Evolutionary conservation across 306 rosid species (phyloP).

Genomic region (Glycyrrhiza uralensis): DNA sequence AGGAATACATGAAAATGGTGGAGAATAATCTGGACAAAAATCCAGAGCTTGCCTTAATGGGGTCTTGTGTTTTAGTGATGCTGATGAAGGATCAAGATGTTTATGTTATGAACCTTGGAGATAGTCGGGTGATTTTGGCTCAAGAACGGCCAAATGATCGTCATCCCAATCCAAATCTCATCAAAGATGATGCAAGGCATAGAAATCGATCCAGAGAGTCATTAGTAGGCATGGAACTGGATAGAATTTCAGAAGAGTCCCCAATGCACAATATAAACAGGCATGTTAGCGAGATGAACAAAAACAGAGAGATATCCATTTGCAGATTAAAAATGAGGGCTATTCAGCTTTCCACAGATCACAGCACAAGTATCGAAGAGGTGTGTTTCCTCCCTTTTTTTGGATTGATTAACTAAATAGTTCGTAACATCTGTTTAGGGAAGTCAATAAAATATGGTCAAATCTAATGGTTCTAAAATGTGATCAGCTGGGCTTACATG

Average conservation of each 20-base stretch:
- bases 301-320: slow-evolving; percentile 48
- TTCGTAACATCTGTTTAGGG: neutral
- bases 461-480: neutral
- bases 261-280: slow-evolving; percentile 50
- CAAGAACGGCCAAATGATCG: slow-evolving; percentile 60
- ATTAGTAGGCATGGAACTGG: slow-evolving; percentile 56
- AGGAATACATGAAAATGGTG: slow-evolving; percentile 56
- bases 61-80: slow-evolving; percentile 70
- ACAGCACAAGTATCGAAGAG: slow-evolving; percentile 55
- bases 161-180: slow-evolving; percentile 41
- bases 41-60: slow-evolving; percentile 70
- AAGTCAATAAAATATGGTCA: neutral
- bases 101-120: slow-evolving; percentile 66
- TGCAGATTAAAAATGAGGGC: slow-evolving; percentile 61
- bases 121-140: slow-evolving; percentile 56
- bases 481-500: neutral
- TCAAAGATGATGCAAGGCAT: slow-evolving; percentile 48
- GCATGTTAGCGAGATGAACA: slow-evolving; percentile 44
- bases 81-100: slow-evolving; percentile 71
- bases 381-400: slow-evolving; percentile 26
- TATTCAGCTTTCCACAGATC: slow-evolving; percentile 63
- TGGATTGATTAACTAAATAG: neutral
- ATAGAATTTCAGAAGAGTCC: slow-evolving; percentile 63
- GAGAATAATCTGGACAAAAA: slow-evolving; percentile 52
- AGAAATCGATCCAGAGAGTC: slow-evolving; percentile 59